These are phyloP conservation scores for Phyllosticta capitalensis DNA, from an alignment of 2,329 filamentous ascomycete genomes.

Conservation along the genomic window DNA sequence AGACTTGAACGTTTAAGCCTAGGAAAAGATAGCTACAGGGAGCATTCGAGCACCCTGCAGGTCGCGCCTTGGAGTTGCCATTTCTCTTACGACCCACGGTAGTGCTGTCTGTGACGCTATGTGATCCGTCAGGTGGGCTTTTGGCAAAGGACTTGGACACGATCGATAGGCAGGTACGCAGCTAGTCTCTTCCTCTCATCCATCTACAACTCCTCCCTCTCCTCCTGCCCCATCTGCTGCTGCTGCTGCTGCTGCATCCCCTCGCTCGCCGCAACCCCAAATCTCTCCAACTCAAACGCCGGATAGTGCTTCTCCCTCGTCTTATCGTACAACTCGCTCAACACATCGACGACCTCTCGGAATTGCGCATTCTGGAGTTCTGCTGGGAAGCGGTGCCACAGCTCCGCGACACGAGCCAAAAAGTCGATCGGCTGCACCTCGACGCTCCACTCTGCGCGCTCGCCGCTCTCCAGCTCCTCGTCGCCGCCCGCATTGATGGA, in stretches of 20 bases:
- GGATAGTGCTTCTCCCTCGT: background rate
- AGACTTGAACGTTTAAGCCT: too few relatives aligned
- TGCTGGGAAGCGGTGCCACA: background rate
- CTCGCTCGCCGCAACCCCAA: background rate
- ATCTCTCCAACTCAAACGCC: background rate
- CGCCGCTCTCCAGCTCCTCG: background rate
- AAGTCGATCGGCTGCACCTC: background rate
- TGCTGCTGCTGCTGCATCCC: too few relatives aligned
- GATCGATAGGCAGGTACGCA: too few relatives aligned
- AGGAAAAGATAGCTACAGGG: too few relatives aligned
- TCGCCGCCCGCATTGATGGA: background rate
- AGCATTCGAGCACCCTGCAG: too few relatives aligned
- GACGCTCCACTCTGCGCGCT: background rate
- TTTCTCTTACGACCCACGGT: too few relatives aligned
- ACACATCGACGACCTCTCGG: background rate
- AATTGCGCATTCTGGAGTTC: background rate
- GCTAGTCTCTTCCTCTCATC: background rate
- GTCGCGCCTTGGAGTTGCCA: too few relatives aligned
- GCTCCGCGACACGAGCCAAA: background rate
- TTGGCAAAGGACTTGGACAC: too few relatives aligned
- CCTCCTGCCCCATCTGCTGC: background rate
- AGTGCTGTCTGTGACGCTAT: too few relatives aligned
- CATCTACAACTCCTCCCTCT: background rate
- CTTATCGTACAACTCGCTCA: background rate
- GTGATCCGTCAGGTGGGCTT: too few relatives aligned